Evolutionary conservation across 2,329 filamentous ascomycete species (phyloP).

Genomic region (Ceratocystis papillata): DNA sequence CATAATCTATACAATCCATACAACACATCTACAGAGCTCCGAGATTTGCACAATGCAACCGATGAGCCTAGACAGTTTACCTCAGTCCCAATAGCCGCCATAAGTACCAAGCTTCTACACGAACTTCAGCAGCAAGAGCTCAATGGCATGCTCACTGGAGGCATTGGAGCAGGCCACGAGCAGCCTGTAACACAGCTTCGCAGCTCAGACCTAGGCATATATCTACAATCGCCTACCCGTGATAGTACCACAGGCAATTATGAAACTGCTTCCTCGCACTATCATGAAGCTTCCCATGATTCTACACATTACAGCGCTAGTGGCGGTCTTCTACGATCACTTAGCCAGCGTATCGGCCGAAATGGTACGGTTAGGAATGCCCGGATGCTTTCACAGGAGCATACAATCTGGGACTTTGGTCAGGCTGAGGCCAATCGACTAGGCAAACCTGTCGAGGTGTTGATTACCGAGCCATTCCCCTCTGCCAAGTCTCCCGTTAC

Average conservation of each 20-base stretch:
- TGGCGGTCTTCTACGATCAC: constrained; percentile 33
- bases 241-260: not conserved
- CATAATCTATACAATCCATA: not conserved
- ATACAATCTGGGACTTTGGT: constrained; percentile 41
- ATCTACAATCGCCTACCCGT: constrained; percentile 28
- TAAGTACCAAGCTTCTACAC: not conserved
- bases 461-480: constrained; percentile 36
- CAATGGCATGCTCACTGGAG: constrained; percentile 46
- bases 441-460: constrained; percentile 50
- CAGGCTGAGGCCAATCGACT: constrained; percentile 50
- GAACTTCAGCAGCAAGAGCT: constrained; percentile 43
- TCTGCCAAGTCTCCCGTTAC: not conserved
- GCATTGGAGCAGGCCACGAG: constrained; percentile 44
- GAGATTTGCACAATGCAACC: not conserved
- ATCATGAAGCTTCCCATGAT: constrained; percentile 4
- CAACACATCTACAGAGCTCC: not conserved
- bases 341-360: constrained; percentile 31
- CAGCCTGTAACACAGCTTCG: constrained; percentile 38
- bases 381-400: constrained; percentile 28
- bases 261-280: not conserved
- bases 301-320: not conserved
- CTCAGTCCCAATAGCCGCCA: constrained; percentile 2
- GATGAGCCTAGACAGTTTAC: not conserved
- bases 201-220: constrained; percentile 38
- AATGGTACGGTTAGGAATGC: not conserved